Percentiles rank a stretch among this genome's conserved stretches.
Evolutionary conservation across 768 basidiomycete species (phyloP).

Genomic region (Kwoniella newhampshirensis): DNA sequence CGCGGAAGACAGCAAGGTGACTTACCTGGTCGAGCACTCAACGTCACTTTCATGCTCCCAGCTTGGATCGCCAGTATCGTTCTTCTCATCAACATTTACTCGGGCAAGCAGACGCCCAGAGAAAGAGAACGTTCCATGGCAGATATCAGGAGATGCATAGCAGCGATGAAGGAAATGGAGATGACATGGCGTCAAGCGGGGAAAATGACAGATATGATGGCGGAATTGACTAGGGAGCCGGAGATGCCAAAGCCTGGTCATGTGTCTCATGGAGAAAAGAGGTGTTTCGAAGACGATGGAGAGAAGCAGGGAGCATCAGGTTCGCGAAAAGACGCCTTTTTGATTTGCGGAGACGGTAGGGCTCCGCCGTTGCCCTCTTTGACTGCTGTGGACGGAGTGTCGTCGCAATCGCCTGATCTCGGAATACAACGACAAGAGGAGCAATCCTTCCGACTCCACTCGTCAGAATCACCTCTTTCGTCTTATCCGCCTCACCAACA

Average conservation of each 20-base stretch:
- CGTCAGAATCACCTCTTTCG: no score
- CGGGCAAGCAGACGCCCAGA: conserved; percentile 61
- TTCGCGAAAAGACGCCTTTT: not conserved
- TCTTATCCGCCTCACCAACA: no score
- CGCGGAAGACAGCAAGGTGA: conserved; percentile 56
- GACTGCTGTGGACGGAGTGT: not conserved
- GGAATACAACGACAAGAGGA: conserved; percentile 7
- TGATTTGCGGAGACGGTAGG: not conserved
- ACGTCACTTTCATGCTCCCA: conserved; percentile 48
- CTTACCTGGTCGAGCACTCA: conserved; percentile 46
- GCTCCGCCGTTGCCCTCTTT: not conserved
- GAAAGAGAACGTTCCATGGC: conserved; percentile 61
- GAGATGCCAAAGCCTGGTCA: conserved; percentile 12
- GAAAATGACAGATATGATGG: conserved; percentile 42
- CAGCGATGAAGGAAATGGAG: conserved; percentile 58
- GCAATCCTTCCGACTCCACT: not conserved
- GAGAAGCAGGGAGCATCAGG: not conserved
- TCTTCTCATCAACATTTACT: conserved; percentile 62
- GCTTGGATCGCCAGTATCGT: conserved; percentile 61
- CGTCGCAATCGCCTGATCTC: not conserved
- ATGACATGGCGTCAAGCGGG: conserved; percentile 50
- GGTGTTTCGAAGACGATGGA: not conserved
- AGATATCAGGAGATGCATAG: conserved; percentile 64
- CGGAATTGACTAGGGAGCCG: conserved; percentile 29
- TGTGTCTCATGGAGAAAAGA: conserved; percentile 12